Percentiles rank a stretch among this genome's conserved stretches.
Evolutionary conservation across 2,329 filamentous ascomycete genomes (phyloP).

Genomic region (Sporothrix humicola): DNA sequence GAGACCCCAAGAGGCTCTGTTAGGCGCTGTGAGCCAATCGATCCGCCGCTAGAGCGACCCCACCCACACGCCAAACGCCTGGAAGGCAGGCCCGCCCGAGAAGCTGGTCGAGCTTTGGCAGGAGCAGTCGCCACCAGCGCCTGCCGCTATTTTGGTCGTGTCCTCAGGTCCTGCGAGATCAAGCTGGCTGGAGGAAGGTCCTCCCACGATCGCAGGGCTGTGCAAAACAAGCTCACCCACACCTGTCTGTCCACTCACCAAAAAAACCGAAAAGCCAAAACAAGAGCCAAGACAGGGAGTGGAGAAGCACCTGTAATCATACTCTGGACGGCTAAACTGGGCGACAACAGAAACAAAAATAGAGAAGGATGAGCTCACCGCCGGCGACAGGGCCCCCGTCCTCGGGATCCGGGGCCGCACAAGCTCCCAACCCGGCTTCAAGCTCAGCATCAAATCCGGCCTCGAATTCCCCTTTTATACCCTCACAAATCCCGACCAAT

Average conservation of each 20-base stretch:
- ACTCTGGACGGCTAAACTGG: no score
- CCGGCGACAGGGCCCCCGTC: neutral
- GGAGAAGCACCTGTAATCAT: constrained; percentile 5
- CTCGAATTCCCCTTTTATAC: neutral
- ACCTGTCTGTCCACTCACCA: neutral
- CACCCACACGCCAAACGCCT: neutral
- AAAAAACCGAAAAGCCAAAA: no score
- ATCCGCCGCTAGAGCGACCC: neutral
- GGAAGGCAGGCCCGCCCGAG: neutral
- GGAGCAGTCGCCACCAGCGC: no score
- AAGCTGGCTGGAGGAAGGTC: no score
- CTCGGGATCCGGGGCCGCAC: neutral
- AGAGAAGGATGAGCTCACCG: constrained; percentile 22
- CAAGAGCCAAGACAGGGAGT: neutral
- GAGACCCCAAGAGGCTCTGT: neutral
- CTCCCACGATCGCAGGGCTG: constrained; percentile 7
- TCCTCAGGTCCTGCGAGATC: no score
- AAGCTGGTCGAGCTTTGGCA: no score
- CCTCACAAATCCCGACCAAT: neutral
- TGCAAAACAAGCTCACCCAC: neutral
- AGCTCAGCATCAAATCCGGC: neutral
- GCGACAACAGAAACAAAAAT: neutral
- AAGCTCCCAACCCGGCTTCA: neutral
- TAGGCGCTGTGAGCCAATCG: constrained; percentile 20
- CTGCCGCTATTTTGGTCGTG: no score